These are phyloP conservation scores for Entophlyctis luteolus DNA, from an alignment of 192 early-diverging fungal genomes.

Conservation along the genomic window DNA sequence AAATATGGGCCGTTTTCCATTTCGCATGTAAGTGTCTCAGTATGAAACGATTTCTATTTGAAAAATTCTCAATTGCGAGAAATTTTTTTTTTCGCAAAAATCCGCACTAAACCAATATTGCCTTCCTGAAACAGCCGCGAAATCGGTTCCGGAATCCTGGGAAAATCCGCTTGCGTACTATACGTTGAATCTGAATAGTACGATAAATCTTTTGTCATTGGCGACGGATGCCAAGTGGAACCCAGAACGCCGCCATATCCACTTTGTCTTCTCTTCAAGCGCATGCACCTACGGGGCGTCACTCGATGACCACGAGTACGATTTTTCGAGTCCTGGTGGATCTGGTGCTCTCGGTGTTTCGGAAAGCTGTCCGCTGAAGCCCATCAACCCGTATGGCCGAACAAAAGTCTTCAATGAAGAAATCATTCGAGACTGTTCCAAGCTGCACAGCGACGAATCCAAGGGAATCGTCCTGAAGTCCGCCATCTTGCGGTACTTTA, in stretches of 20 bases:
- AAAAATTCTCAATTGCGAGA: too few relatives aligned
- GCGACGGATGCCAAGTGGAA: slow-evolving; percentile 46
- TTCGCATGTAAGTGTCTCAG: slow-evolving; percentile 15
- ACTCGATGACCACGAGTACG: slow-evolving; percentile 39
- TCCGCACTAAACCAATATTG: background rate
- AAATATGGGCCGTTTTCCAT: slow-evolving; percentile 18
- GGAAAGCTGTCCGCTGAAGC: slow-evolving; percentile 65
- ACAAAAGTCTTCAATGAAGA: slow-evolving; percentile 76
- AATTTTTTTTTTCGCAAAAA: too few relatives aligned
- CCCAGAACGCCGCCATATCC: slow-evolving; percentile 61
- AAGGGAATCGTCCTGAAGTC: background rate
- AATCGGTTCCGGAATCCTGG: slow-evolving; percentile 76
- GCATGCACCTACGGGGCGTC: slow-evolving; percentile 70
- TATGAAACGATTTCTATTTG: too few relatives aligned
- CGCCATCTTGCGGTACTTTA: slow-evolving; percentile 66
- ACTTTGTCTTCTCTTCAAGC: slow-evolving; percentile 80
- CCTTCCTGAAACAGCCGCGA: slow-evolving; percentile 32
- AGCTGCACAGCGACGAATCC: background rate
- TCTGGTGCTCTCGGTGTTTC: slow-evolving; percentile 62
- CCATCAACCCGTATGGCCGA: slow-evolving; percentile 76
- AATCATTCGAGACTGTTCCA: slow-evolving; percentile 50
- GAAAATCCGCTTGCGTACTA: slow-evolving; percentile 73
- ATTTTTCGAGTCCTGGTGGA: slow-evolving; percentile 12
- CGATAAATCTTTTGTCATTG: slow-evolving; percentile 64
- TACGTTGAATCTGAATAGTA: slow-evolving; percentile 74